These are phyloP conservation scores for Danielozyma ontarioensis DNA, from an alignment of 805 yeast species.

Conservation along the genomic window DNA sequence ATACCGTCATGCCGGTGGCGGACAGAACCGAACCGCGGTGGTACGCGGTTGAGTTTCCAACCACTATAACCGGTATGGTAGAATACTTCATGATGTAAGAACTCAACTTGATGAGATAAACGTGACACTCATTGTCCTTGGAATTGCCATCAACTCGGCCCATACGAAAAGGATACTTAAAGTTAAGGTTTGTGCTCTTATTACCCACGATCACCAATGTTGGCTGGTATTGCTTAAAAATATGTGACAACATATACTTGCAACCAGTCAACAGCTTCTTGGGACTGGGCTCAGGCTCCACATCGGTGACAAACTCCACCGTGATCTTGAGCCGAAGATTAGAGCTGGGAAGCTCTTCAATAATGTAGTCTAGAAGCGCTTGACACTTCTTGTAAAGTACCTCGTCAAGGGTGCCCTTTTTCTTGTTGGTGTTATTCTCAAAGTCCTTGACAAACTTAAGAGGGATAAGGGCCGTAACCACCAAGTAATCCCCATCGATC, in stretches of 20 bases:
- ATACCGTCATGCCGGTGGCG: no score
- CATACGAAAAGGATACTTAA: slow-evolving; percentile 34
- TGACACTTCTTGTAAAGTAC: slow-evolving; percentile 17
- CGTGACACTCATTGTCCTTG: not conserved
- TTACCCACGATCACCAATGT: slow-evolving; percentile 33
- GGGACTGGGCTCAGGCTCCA: slow-evolving; percentile 7
- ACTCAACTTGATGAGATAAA: slow-evolving; percentile 28
- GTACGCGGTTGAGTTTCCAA: slow-evolving; percentile 23
- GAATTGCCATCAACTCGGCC: slow-evolving; percentile 6
- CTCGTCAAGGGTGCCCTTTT: slow-evolving; percentile 8
- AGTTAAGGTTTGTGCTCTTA: slow-evolving; percentile 35
- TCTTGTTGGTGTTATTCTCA: slow-evolving; percentile 5
- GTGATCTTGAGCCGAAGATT: slow-evolving; percentile 30
- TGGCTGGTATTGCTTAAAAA: slow-evolving; percentile 39
- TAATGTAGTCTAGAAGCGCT: slow-evolving; percentile 14
- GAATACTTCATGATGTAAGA: slow-evolving; percentile 36
- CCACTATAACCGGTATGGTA: slow-evolving; percentile 33
- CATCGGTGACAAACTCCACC: slow-evolving; percentile 31
- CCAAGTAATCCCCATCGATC: slow-evolving; percentile 34
- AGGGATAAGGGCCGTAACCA: slow-evolving; percentile 32
- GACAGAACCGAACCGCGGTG: no score
- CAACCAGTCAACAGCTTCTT: slow-evolving; percentile 15
- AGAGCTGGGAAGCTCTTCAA: slow-evolving; percentile 9
- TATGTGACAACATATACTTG: slow-evolving; percentile 31
- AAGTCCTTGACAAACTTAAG: slow-evolving; percentile 12